Evolutionary conservation across 2,329 filamentous ascomycete species (phyloP), one percentile per base, ranked within the genome.

Genomic region (Sporothrix globosa): DNA sequence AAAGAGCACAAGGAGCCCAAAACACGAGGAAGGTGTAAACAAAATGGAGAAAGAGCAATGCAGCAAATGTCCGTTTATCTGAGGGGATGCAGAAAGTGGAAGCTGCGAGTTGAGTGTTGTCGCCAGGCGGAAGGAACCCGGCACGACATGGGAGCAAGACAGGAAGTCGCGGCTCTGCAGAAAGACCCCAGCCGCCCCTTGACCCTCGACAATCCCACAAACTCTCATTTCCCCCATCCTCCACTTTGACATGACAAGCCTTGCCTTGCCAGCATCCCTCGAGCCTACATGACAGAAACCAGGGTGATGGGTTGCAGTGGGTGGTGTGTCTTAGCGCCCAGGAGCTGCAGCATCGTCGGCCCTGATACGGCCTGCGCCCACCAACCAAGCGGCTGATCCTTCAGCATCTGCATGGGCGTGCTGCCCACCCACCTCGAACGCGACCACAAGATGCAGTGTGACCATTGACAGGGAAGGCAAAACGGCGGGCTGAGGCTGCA

Each of bases 311-410:
- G 60, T n/a, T 61, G 34, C 34, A 44, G 34, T n/a, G 56, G 34
- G 34, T 34, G 34, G 5, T 34, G 34, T 9, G 34, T 34, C 30
- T 30, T 11, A n/a, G 60, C 41, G 60, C 60, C 13, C 44, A 30
- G 44, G 41, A 27, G 60, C 60, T 63, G 60, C 60, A 48, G 21
- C 60, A 14, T 41, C 19, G 4, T 46, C 39, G n/a, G 58, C 39
- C 39, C 58, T 46, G 58, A 46, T 60, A 41, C 11, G 30, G 39
- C 21, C 58, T 63, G 60, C 60, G 44, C 21, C 60, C 60, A 63
- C 60, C 60, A 63, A 63, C n/a, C 41, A 63, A 30, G 60, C 13
- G 41, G n/a, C 41, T 46, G 60, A 63, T 63, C 41, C 41, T 48
- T 30, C 41, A 60, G 41, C 39, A 63, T 63, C 39, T 46, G 58